Base-by-base conservation (phyloP, 2,329 filamentous ascomycete genomes). In the Neoarthrinium moseri region DNA sequence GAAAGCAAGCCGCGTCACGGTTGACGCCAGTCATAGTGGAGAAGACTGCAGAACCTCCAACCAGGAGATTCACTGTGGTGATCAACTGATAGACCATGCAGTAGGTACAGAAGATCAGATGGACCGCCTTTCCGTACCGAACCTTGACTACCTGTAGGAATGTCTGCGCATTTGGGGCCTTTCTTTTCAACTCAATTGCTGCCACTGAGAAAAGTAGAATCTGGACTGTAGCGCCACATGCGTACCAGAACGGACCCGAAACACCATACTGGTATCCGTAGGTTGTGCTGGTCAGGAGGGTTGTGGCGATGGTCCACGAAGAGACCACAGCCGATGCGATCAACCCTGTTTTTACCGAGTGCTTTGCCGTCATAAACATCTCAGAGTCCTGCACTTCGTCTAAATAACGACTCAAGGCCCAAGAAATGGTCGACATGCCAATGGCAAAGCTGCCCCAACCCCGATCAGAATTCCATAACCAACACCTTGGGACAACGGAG, bases 291-390 rank as follows among this genome's bases (percentile, higher is more conserved):
- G 91, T 87, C 3, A 92, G 74, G 3, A 91, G 72, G 0, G 88
- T 91, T 17, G 87, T 89, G 1, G 89, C 89, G 89, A 89, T 95
- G 0, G 90, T 95, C 90, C 90, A 95, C 6, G 86, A 90, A 8
- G 86, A 91, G 5, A 95, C 89, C 8, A 95, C 90, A 17, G 89
- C 90, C 5, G 87, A 87, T 11, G 89, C 87, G 1, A 95, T 89
- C 11, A 95, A 75, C 29, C 90, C 90, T 3, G 89, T 90, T 63
- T 95, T 95, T 56, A 95, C 87, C 2, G 87, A 89, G 50, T 90
- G 77, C 15, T 89, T 89, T 42, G 90, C 90, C 0, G 90, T 95
- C 52, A 81, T 89, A 74, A 95, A 95, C 81, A 90, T 92, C 69
- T 95, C 90, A 1, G 86, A 91, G 0, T 90, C 95, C 65, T 95